Conservation (phyloP, 345 rosid genomes). For the Salix purpurea region DNA sequence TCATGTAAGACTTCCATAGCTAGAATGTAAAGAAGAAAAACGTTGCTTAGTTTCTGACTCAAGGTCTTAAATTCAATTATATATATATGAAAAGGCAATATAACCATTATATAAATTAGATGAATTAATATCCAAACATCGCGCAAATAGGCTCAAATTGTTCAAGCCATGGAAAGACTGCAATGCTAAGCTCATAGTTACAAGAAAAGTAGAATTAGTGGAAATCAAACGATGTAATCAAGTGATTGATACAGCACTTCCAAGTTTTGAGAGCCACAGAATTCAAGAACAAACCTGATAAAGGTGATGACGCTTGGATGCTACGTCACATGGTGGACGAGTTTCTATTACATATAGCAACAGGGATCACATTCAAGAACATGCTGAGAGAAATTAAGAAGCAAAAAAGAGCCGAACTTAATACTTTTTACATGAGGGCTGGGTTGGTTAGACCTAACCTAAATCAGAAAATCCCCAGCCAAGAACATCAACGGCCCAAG, state of each 20-base stretch:
- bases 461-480: slow-evolving; percentile 98
- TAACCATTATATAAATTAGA: too few species aligned
- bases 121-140: too few species aligned
- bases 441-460: slow-evolving; percentile 32
- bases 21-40: slow-evolving; percentile 21
- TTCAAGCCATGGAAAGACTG: not conserved
- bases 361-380: not conserved
- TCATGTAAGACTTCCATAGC: slow-evolving; percentile 84
- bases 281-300: slow-evolving; percentile 58
- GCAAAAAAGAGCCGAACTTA: not conserved
- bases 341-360: slow-evolving; percentile 34
- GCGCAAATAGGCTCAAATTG: not conserved
- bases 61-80: not conserved
- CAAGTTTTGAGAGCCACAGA: not conserved
- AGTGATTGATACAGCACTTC: not conserved
- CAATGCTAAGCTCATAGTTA: not conserved
- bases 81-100: too few species aligned
- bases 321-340: slow-evolving; percentile 60
- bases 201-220: not conserved
- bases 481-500: slow-evolving; percentile 91
- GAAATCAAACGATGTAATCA: not conserved
- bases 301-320: slow-evolving; percentile 69
- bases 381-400: not conserved
- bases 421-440: not conserved
- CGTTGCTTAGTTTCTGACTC: slow-evolving; percentile 7